phyloP scores from a whole-genome alignment of 208 protist species.

The Porcisia deanei region DNA sequence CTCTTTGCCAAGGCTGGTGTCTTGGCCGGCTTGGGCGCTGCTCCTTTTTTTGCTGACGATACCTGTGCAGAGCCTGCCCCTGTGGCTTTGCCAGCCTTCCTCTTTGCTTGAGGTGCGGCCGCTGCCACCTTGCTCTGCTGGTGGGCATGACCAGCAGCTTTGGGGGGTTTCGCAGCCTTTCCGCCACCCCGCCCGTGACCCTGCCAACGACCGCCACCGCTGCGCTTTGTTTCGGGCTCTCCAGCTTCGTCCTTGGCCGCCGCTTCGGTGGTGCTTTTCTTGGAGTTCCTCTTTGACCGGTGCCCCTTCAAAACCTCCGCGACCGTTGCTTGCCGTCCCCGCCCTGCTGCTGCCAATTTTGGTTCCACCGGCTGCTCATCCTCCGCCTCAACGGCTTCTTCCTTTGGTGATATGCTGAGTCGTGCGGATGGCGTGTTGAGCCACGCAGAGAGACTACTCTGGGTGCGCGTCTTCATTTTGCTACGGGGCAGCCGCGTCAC shows the following conservation, averaged over 20 bases:
- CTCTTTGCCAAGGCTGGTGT: not conserved
- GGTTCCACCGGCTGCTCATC: conserved; percentile 4
- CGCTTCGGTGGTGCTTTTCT: conserved; percentile 12
- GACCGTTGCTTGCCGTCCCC: conserved; percentile 28
- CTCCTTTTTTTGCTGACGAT: conserved; percentile 7
- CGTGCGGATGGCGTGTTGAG: conserved; percentile 58
- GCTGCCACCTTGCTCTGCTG: not conserved
- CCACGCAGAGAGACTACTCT: conserved; percentile 76
- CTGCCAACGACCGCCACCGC: not conserved
- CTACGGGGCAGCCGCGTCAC: conserved; percentile 45
- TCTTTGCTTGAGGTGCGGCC: not conserved
- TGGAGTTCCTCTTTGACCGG: conserved; percentile 24
- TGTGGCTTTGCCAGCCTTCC: conserved; percentile 17
- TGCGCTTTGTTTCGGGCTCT: conserved; percentile 5
- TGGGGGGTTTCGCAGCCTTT: conserved; percentile 14
- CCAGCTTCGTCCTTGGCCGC: not conserved
- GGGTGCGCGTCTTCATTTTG: conserved; percentile 49
- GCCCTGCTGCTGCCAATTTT: not conserved
- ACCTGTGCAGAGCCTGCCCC: conserved; percentile 4
- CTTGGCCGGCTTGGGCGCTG: conserved; percentile 37
- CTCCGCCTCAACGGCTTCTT: conserved; percentile 3
- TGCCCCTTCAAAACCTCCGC: conserved; percentile 18
- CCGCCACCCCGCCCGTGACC: not conserved
- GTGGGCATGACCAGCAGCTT: not conserved
- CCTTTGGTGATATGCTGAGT: conserved; percentile 12